Evolutionary conservation across 2,329 filamentous ascomycete species (phyloP), one percentile per base, ranked within the genome.

Genomic region (Lasiodiplodia gonubiensis): DNA sequence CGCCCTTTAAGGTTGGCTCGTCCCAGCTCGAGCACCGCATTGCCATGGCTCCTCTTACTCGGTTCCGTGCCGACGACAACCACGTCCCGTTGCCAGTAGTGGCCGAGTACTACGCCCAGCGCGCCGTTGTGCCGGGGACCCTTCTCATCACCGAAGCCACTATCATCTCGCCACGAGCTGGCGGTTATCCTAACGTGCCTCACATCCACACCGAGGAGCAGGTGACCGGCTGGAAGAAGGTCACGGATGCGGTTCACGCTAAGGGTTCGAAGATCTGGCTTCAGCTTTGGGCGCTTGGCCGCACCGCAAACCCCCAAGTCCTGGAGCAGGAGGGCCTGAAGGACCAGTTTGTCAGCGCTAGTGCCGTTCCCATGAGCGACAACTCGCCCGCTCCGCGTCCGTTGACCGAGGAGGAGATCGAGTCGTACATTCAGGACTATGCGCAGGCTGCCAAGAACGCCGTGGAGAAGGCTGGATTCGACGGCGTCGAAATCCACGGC

Each of bases 231-330:
- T 92, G 89, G 89, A 86, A 84, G 69, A 77, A 82, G 16, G 79
- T 91, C 51, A 88, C 86, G 2, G 83, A 87, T 30, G 86, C 85
- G 0, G 87, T 92, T 0, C 90, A 92, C 74, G 80, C 80, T 25
- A 89, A 89, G 71, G 86, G 86, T 5, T 84, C 82, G 21, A 86
- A 82, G 73, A 87, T 91, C 63, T 90, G 82, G 77, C 75, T 83
- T 2, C 90, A 92, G 73, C 80, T 92, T 0, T 90, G 87, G 82
- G 84, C 83, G 0, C 79, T 87, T 6, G 89, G 90, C 4, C 84
- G 89, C 3, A 82, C 83, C 3, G 85, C 85, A 0, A 75, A 80
- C 68, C 74, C 77, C 0, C 69, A 75, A 1, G 72, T 79, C 5
- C 71, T 81, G 18, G 71, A 76, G 27, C 72, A 72, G 18, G 76